Evolutionary conservation across 2,329 filamentous ascomycete species (phyloP).

Genomic region (Ophiostoma tasmaniense): DNA sequence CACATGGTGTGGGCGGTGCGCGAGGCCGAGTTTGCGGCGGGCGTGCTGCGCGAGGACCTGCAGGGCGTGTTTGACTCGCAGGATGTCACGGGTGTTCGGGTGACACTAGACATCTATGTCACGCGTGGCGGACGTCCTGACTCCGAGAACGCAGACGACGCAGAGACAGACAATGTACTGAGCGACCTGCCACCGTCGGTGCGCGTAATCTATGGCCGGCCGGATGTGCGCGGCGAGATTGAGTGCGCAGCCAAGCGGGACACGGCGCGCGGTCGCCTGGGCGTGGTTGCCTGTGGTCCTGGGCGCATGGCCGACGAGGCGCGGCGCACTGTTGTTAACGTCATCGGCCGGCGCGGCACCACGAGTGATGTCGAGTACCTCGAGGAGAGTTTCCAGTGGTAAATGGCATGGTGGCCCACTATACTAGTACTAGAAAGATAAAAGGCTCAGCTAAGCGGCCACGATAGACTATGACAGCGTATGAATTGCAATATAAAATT

Average conservation of each 20-base stretch:
- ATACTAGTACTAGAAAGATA: background rate
- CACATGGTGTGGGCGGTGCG: conserved; percentile 21
- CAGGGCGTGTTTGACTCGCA: background rate
- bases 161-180: background rate
- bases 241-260: conserved; percentile 21
- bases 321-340: conserved; percentile 14
- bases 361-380: conserved; percentile 18
- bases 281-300: conserved; percentile 21
- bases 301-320: conserved; percentile 20
- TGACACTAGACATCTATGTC: conserved; percentile 18
- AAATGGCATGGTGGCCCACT: background rate
- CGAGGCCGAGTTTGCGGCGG: conserved; percentile 17
- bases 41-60: conserved; percentile 15
- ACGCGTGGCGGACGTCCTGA: conserved; percentile 4
- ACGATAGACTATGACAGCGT: background rate
- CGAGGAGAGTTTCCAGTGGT: conserved; percentile 23
- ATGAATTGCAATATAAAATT: background rate
- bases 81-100: background rate
- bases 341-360: conserved; percentile 4
- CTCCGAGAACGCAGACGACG: background rate
- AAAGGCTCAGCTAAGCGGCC: background rate
- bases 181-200: conserved; percentile 18
- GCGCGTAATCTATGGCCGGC: conserved; percentile 19
- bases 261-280: conserved; percentile 16
- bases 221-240: conserved; percentile 26